A percentile compares a stretch with the other conserved stretches of the same genome.
Evolutionary conservation across 2,329 filamentous ascomycete species (phyloP).

Genomic region (Mycogone perniciosa): DNA sequence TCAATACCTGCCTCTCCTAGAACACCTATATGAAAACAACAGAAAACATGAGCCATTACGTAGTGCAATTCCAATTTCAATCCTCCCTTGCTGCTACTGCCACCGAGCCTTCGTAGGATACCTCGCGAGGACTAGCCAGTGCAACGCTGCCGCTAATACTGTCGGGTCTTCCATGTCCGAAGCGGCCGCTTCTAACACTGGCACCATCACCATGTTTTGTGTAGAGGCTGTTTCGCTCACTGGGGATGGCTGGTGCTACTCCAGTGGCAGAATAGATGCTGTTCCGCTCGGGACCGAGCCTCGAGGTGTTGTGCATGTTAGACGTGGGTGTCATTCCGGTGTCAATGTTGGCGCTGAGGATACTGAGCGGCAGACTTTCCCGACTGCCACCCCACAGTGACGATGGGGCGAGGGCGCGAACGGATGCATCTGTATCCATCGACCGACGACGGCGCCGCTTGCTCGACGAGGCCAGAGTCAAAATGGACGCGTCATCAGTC

Average conservation of each 20-base stretch:
- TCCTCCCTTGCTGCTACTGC: conserved; percentile 15
- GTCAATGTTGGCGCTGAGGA: conserved; percentile 66
- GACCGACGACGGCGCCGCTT: conserved; percentile 71
- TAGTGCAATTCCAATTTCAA: not conserved
- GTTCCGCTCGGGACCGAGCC: conserved; percentile 54
- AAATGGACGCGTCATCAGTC: conserved; percentile 78
- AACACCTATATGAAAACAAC: conserved; percentile 8
- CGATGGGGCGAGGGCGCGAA: conserved; percentile 75
- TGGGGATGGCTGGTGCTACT: conserved; percentile 56
- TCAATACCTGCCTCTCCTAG: not conserved
- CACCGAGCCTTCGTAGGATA: conserved; percentile 22
- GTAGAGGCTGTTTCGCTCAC: conserved; percentile 79
- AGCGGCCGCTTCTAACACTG: conserved; percentile 69
- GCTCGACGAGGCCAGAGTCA: conserved; percentile 77
- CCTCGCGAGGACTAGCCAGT: conserved; percentile 51
- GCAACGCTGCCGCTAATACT: conserved; percentile 74
- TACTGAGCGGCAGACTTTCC: conserved; percentile 71
- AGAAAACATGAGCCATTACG: not conserved
- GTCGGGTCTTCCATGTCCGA: conserved; percentile 74
- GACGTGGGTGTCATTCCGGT: conserved; percentile 39
- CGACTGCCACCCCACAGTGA: conserved; percentile 77
- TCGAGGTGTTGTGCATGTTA: conserved; percentile 45
- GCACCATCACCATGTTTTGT: conserved; percentile 63
- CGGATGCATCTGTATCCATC: conserved; percentile 79
- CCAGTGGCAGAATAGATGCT: conserved; percentile 77